phyloP scores from a whole-genome alignment of 2,329 filamentous ascomycete genomes.

The Pseudocercospora eumusae region DNA sequence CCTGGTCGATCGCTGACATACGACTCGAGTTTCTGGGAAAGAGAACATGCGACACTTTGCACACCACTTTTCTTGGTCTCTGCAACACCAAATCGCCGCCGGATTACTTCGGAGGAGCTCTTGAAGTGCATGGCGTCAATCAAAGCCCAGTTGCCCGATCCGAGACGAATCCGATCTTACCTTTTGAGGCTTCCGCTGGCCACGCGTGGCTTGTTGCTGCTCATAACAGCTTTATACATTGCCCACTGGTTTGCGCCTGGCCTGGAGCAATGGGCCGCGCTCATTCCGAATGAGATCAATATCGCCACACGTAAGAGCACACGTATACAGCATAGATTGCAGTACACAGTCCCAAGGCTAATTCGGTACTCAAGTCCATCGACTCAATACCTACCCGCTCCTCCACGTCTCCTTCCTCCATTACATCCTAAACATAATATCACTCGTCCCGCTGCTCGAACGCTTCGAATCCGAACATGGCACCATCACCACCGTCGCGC shows the following conservation, averaged over 20 bases:
- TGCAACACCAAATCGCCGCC: neutral
- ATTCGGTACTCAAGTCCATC: conserved; percentile 66
- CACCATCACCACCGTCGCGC: conserved; percentile 78
- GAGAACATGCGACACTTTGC: neutral
- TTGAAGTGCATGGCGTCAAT: conserved; percentile 1
- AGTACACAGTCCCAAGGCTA: neutral
- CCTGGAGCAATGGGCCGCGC: conserved; percentile 74
- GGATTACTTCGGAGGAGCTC: neutral
- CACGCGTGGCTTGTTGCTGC: conserved; percentile 68
- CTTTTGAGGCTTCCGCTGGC: conserved; percentile 82
- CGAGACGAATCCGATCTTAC: conserved; percentile 75
- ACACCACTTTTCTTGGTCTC: neutral
- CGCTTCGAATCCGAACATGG: conserved; percentile 92
- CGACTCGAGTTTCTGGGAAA: neutral
- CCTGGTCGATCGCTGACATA: neutral
- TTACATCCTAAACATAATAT: conserved; percentile 73
- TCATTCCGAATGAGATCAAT: conserved; percentile 75
- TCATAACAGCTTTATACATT: conserved; percentile 70
- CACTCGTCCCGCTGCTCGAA: conserved; percentile 84
- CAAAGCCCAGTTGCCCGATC: conserved; percentile 60
- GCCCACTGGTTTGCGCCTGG: conserved; percentile 68
- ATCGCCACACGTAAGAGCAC: conserved; percentile 71
- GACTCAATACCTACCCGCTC: conserved; percentile 87
- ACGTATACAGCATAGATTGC: too few relatives aligned
- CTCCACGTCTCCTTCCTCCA: conserved; percentile 83